Percentiles rank a stretch among this genome's conserved stretches.
Evolutionary conservation across 2,329 filamentous ascomycete genomes (phyloP).

Genomic region (Fusarium sp.): DNA sequence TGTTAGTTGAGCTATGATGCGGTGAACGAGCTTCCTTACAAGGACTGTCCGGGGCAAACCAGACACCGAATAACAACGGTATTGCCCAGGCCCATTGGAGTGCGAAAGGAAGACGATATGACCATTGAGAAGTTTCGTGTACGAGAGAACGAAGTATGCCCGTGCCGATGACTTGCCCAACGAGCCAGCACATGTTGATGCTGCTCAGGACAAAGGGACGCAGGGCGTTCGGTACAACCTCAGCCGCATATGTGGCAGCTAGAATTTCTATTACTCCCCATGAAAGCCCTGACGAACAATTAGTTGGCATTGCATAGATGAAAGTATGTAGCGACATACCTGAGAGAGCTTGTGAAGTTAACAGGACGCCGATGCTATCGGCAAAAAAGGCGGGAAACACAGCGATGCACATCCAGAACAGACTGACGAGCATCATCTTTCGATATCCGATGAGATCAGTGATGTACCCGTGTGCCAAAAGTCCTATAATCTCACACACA

Average conservation of each 20-base stretch:
- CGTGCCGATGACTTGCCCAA: slow-evolving; percentile 56
- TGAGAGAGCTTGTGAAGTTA: slow-evolving; percentile 54
- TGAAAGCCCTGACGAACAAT: slow-evolving; percentile 45
- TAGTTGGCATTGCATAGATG: not conserved
- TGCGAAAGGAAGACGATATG: slow-evolving; percentile 54
- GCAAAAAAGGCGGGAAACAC: slow-evolving; percentile 58
- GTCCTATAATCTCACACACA: slow-evolving; percentile 52
- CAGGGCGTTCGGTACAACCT: slow-evolving; percentile 52
- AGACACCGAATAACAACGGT: slow-evolving; percentile 53
- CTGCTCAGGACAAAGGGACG: slow-evolving; percentile 55
- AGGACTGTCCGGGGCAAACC: slow-evolving; percentile 58
- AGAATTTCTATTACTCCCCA: slow-evolving; percentile 56
- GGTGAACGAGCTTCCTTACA: slow-evolving; percentile 44
- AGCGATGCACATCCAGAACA: slow-evolving; percentile 54
- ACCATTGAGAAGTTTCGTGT: slow-evolving; percentile 48
- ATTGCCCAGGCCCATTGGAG: slow-evolving; percentile 59
- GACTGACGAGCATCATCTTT: slow-evolving; percentile 55
- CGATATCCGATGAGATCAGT: slow-evolving; percentile 55
- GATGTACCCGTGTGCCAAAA: slow-evolving; percentile 58
- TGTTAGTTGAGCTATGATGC: slow-evolving; percentile 1
- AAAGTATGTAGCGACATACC: slow-evolving; percentile 12
- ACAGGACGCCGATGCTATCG: slow-evolving; percentile 49
- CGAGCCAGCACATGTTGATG: slow-evolving; percentile 59
- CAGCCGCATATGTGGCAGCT: slow-evolving; percentile 57
- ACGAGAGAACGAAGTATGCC: slow-evolving; percentile 54